Conservation (phyloP, 495 filamentous ascomycete genomes). For the Hyaloscypha finlandica region DNA sequence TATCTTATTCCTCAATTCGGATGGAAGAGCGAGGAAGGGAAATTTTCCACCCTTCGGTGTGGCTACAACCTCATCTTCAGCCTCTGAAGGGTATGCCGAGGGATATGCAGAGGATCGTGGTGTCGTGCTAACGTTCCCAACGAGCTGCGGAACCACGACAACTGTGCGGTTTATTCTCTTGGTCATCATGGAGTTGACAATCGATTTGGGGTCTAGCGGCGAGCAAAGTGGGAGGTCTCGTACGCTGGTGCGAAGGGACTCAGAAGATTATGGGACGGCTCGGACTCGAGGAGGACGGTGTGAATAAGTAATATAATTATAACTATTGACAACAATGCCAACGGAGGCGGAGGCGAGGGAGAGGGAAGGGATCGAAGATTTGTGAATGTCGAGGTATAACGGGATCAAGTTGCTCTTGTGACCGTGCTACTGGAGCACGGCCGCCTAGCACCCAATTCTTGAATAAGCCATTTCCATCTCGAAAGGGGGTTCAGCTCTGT, state of each 20-base stretch:
- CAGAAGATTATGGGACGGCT: background rate
- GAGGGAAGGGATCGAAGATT: conserved; percentile 5
- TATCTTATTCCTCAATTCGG: conserved; percentile 73
- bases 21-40: conserved; percentile 74
- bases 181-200: conserved; percentile 7
- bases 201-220: background rate
- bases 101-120: conserved; percentile 43
- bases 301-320: conserved; percentile 16
- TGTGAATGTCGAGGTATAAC: conserved; percentile 42
- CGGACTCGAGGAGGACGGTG: background rate
- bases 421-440: conserved; percentile 26
- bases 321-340: conserved; percentile 13
- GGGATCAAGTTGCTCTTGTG: conserved; percentile 37
- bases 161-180: conserved; percentile 2
- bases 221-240: conserved; percentile 13
- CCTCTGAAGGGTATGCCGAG: conserved; percentile 47
- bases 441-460: conserved; percentile 50
- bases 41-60: conserved; percentile 45
- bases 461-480: conserved; percentile 60
- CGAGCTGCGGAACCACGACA: conserved; percentile 4
- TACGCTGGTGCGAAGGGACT: background rate
- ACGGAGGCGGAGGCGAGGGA: background rate
- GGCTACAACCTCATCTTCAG: conserved; percentile 37
- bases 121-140: conserved; percentile 14
- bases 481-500: conserved; percentile 48